A percentile compares a stretch with the other conserved stretches of the same genome.
These are phyloP conservation scores for Daldinia caldariorum DNA, from an alignment of 495 filamentous ascomycete genomes.

Conservation along the genomic window DNA sequence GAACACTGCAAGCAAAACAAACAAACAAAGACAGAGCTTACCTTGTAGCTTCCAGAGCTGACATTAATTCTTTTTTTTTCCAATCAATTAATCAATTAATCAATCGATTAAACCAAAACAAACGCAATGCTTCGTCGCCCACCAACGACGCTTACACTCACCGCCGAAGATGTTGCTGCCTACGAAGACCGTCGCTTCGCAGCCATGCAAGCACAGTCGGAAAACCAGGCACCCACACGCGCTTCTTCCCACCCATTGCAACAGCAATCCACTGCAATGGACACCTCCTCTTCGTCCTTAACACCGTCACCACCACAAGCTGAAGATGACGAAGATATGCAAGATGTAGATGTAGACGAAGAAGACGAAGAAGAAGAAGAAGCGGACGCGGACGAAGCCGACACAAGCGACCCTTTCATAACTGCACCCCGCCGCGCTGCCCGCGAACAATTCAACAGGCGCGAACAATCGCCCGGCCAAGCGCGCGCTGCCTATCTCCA, in stretches of 20 bases:
- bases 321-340: conserved; percentile 40
- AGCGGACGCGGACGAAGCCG: conserved; percentile 41
- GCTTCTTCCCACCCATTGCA: conserved; percentile 26
- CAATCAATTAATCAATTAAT: background rate
- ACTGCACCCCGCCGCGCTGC: conserved; percentile 38
- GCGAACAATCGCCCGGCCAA: conserved; percentile 21
- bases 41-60: background rate
- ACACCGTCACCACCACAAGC: conserved; percentile 16
- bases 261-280: conserved; percentile 36
- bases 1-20: background rate
- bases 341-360: conserved; percentile 37
- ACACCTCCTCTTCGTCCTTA: conserved; percentile 39
- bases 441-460: conserved; percentile 22
- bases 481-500: conserved; percentile 32
- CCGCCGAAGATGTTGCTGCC: conserved; percentile 77
- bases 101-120: conserved; percentile 9
- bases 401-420: conserved; percentile 46
- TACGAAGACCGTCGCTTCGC: conserved; percentile 71
- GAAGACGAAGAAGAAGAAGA: conserved; percentile 28
- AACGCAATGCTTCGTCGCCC: conserved; percentile 81
- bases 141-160: conserved; percentile 79
- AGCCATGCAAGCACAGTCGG: conserved; percentile 40
- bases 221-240: conserved; percentile 36
- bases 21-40: background rate
- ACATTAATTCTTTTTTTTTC: background rate